phyloP scores from a whole-genome alignment of 2,329 filamentous ascomycete genomes.

The Acarospora socialis region DNA sequence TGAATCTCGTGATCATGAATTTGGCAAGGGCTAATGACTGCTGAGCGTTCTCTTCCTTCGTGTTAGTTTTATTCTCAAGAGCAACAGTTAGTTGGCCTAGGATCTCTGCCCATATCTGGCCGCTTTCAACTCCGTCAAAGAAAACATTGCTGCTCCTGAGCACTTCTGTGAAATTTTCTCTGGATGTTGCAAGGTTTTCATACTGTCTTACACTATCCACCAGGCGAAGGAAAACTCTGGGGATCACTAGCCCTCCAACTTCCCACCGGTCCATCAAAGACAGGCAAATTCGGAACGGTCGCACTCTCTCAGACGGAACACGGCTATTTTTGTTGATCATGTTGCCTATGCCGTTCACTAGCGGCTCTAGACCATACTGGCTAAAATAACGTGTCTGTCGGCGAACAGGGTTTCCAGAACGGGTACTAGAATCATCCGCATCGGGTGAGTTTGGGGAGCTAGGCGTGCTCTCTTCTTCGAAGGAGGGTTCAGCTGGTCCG shows the following conservation, averaged over 20 bases:
- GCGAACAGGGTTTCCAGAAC: conserved; percentile 18
- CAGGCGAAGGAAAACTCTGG: conserved; percentile 75
- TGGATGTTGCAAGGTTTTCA: conserved; percentile 48
- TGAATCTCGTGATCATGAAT: conserved; percentile 80
- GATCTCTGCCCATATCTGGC: conserved; percentile 79
- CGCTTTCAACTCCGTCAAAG: conserved; percentile 93
- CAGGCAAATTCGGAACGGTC: conserved; percentile 79
- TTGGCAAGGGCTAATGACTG: conserved; percentile 57
- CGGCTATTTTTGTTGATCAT: conserved; percentile 51
- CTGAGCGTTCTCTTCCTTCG: conserved; percentile 34
- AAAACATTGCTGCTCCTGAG: conserved; percentile 87
- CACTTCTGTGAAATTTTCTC: conserved; percentile 67
- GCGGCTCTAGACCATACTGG: conserved; percentile 56
- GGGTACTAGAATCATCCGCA: conserved; percentile 20
- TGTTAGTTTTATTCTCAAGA: conserved; percentile 35
- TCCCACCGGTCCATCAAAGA: conserved; percentile 98
- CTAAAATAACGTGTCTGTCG: conserved; percentile 70
- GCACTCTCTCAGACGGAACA: conserved; percentile 54
- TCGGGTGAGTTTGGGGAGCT: conserved; percentile 16
- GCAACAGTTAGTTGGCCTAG: conserved; percentile 49
- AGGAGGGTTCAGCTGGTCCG: conserved; percentile 50
- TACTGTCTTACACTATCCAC: conserved; percentile 68
- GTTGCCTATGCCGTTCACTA: conserved; percentile 59
- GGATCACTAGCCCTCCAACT: conserved; percentile 78
- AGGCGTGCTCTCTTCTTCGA: conserved; percentile 23